Percentiles rank a stretch among this genome's conserved stretches.
Evolutionary conservation across 2,329 filamentous ascomycete genomes (phyloP).

Genomic region (Epichloe sp.): DNA sequence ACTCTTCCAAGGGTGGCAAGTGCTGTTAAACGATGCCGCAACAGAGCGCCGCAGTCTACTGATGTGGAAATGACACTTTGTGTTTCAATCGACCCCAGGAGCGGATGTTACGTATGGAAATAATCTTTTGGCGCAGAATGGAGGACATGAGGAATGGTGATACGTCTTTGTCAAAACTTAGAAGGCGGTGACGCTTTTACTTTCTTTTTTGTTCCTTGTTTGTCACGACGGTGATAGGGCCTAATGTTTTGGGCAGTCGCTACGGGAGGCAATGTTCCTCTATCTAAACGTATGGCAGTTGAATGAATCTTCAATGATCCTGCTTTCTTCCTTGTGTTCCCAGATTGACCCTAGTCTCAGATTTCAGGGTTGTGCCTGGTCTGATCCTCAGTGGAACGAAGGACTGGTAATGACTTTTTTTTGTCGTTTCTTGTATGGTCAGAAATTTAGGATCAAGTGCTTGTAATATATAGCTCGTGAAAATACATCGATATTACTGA

Average conservation of each 20-base stretch:
- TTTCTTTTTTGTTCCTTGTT: slow-evolving; percentile 27
- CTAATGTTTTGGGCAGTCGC: slow-evolving; percentile 25
- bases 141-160: slow-evolving; percentile 22
- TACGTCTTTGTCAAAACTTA: slow-evolving; percentile 22
- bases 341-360: neutral
- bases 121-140: slow-evolving; percentile 14
- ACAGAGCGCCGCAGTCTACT: neutral
- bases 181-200: slow-evolving; percentile 26
- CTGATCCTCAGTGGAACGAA: neutral
- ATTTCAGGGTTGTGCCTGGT: neutral
- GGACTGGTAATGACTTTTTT: too few relatives aligned
- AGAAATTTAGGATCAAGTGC: too few relatives aligned
- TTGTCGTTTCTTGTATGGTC: too few relatives aligned
- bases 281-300: slow-evolving; percentile 22
- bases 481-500: too few relatives aligned
- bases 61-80: slow-evolving; percentile 13
- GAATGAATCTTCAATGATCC: slow-evolving; percentile 23
- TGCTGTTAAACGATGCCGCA: slow-evolving; percentile 52
- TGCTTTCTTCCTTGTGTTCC: neutral
- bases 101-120: slow-evolving; percentile 21
- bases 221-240: slow-evolving; percentile 23
- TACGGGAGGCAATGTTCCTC: slow-evolving; percentile 18
- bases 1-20: slow-evolving; percentile 62
- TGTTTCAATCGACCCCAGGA: slow-evolving; percentile 21
- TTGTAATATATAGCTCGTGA: too few relatives aligned